Base-by-base conservation (phyloP, 2,329 filamentous ascomycete species). In the Colletotrichum simmondsii region DNA sequence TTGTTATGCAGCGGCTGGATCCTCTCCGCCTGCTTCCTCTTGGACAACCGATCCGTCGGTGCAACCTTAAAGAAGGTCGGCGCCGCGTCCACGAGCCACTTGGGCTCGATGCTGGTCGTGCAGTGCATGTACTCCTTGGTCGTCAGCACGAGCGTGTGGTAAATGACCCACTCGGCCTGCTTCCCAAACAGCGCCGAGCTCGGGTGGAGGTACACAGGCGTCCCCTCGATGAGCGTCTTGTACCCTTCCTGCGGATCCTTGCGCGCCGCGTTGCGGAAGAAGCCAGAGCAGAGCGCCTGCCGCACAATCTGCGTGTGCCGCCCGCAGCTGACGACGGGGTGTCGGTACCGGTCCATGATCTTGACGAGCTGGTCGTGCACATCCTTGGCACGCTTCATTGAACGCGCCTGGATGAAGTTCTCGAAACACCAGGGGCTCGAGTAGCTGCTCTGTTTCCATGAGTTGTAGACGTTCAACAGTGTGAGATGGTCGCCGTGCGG, bases 41-140 rank as follows among this genome's bases (percentile, higher is more conserved):
- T 98, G 75, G 93, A 96, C 78, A 99, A 83, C 68, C 91, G 88
- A 80, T 98, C 95, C 46, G 93, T 96, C 0, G 94, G 92, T 22
- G 97, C 96, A 5, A 98, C 95, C 88, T 97, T 98, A 91, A 98
- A 99, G 86, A 98, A 99, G 0, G 95, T 98, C 11, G 97, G 97
- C n/a, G 97, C 97, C 14, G 95, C 96, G 78, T 98, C 95, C 1
- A 98, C 95, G 26, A 99, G 89, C 91, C 91, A 93, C 79, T 97
- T 98, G 10, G 97, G 96, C 84, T 99, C 97, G 78, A 99, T 98
- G 4, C 90, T 90, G 4, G 95, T 98, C 16, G 95, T 97, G 80
- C 91, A 94, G 79, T 98, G 95, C 97, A 99, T 98, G 83, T 98
- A 99, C 85, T 99, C 97, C 85, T 97, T 96, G 28, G 94, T 97